Conservation (phyloP, 1,284 basidiomycete species). For the Rhodotorula sp. region DNA sequence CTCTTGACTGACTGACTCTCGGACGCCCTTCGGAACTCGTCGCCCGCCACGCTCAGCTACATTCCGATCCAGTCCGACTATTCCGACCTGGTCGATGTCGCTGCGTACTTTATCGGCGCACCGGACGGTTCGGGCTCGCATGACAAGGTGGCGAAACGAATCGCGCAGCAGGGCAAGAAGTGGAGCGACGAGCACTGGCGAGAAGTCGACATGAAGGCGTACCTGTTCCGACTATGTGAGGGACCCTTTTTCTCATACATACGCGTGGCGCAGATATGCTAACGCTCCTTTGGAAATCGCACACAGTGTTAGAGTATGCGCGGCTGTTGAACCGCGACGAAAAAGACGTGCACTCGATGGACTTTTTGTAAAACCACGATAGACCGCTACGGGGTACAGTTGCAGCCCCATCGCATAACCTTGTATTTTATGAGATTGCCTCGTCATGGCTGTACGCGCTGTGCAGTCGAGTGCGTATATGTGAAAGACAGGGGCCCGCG, state of each 20-base stretch:
- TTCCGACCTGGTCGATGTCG: constrained; percentile 55
- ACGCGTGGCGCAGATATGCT: too few species aligned
- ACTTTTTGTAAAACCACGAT: constrained; percentile 8
- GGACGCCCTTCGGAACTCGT: not conserved
- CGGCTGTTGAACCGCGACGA: constrained; percentile 30
- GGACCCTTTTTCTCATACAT: not conserved
- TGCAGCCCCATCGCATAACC: not conserved
- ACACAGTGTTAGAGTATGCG: constrained; percentile 35
- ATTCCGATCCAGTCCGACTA: constrained; percentile 53
- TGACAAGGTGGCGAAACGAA: constrained; percentile 39
- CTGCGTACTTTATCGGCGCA: constrained; percentile 60
- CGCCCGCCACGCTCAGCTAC: constrained; percentile 18
- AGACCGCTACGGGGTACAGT: not conserved
- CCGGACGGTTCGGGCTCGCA: constrained; percentile 33
- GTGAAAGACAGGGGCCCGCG: too few species aligned
- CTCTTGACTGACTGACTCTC: not conserved
- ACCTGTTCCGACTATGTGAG: constrained; percentile 33
- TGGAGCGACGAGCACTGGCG: constrained; percentile 40
- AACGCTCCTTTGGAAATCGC: too few species aligned
- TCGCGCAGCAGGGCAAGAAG: constrained; percentile 39
- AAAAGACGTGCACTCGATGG: constrained; percentile 28
- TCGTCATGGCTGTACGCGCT: not conserved
- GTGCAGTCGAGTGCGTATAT: too few species aligned
- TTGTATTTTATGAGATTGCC: not conserved
- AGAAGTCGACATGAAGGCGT: constrained; percentile 37